These are phyloP conservation scores for Arthromyces matolae DNA, from an alignment of 768 basidiomycete genomes.

Conservation along the genomic window DNA sequence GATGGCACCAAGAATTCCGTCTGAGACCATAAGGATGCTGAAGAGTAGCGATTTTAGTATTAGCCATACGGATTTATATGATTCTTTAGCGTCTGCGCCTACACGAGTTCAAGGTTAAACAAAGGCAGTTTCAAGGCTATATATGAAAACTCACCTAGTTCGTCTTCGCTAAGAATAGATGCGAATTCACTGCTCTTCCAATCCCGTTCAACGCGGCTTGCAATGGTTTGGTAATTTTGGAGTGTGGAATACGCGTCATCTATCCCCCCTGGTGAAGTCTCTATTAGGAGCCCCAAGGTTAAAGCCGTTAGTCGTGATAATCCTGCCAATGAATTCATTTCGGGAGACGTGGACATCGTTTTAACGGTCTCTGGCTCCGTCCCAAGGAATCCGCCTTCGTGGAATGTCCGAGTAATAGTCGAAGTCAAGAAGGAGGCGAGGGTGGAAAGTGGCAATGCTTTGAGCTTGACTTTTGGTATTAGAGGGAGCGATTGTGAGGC, in stretches of 20 bases:
- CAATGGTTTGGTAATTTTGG: slow-evolving; percentile 30
- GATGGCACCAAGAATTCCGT: slow-evolving; percentile 53
- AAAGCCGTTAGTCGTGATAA: slow-evolving; percentile 38
- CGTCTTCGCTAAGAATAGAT: slow-evolving; percentile 25
- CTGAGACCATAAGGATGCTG: slow-evolving; percentile 63
- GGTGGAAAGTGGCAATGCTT: slow-evolving; percentile 55
- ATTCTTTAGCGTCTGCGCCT: slow-evolving; percentile 43
- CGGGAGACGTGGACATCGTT: slow-evolving; percentile 29
- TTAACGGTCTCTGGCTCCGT: slow-evolving; percentile 33
- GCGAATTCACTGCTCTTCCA: slow-evolving; percentile 44
- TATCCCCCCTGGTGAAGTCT: slow-evolving; percentile 26
- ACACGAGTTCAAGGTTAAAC: neutral
- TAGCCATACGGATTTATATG: slow-evolving; percentile 56
- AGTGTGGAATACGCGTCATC: slow-evolving; percentile 28
- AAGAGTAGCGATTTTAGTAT: slow-evolving; percentile 77
- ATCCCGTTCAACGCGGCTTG: slow-evolving; percentile 42
- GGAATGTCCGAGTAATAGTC: slow-evolving; percentile 53
- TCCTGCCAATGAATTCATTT: slow-evolving; percentile 35
- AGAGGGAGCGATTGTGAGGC: slow-evolving; percentile 59
- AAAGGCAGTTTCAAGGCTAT: neutral
- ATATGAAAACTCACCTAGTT: slow-evolving; percentile 25
- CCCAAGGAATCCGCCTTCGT: slow-evolving; percentile 51
- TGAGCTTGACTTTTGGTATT: slow-evolving; percentile 51
- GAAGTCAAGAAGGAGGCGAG: slow-evolving; percentile 33
- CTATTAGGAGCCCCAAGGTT: slow-evolving; percentile 32